Evolutionary conservation across 257 asterid genomes (phyloP), one percentile per base, ranked within the genome.

Genomic region (Penstemon davidsonii): DNA sequence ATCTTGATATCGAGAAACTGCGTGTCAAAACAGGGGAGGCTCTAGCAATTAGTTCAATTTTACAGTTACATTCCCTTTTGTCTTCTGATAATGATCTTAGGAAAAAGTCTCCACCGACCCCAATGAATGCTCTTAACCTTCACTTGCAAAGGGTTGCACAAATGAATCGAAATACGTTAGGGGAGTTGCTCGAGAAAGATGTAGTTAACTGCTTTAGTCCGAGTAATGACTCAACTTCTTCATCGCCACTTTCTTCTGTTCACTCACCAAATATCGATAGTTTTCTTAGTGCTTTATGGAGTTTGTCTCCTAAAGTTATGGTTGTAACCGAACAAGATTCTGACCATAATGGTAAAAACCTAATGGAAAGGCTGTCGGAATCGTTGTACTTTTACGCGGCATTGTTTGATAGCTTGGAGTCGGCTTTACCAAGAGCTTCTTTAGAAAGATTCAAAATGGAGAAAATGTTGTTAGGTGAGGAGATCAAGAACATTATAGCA

Each of bases 21-120:
- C 84, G 94, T 0, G 94, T 92, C 8, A 90, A 92, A 75, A 92
- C 98, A 0, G 98, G 98, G 74, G 98, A 92, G 76, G 98, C 98
- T 63, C 74, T 93, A 12, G 96, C 89, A 0, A 81, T 90, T 64
- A 84, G 89, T 57, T 88, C 98, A 0, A 73, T 81, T 66, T 58
- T 88, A 73, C 95, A 87, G 68, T 63, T 90, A 75, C 97, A 92
- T 74, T 44, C 88, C n/a, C 84, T 92, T 73, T 75, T 92, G 69
- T 88, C 86, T 51, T 70, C 80, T 1, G 80, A 81, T 10, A 72
- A 60, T 36, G 98, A 85, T 59, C 51, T 18, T 7, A 69, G 67
- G 47, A 80, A 70, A 39, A 84, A 66, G 71, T 81, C 87, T 3
- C 80, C 94, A 0, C 41, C 78, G n/a, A 68, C 75, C 5, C 78